Base-by-base conservation (phyloP, 805 yeast genomes). In the Saccharomycopsis selenospora region DNA sequence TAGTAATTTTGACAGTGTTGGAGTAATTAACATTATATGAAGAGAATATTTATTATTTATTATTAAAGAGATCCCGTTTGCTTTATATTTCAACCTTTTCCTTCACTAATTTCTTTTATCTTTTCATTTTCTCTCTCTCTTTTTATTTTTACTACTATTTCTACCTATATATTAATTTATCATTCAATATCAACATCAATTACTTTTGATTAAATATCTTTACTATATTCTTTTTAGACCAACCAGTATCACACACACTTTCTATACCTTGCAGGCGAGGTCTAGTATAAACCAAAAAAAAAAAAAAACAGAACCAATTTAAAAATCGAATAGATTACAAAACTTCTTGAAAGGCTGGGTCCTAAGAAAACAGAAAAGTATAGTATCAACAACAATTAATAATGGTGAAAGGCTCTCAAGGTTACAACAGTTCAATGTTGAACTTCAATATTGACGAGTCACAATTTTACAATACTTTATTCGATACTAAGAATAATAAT, bases 231-330 rank as follows among this genome's bases (percentile, higher is more conserved):
- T 40, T 23, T n/a, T 40, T 24, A 7, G 18, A 10, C 26, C 11
- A 20, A 23, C 33, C 7, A 20, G 11, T 14, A 40, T 10, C 24
- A 20, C 8, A 17, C 36, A 42, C 27, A n/a, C 45, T 46, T 18
- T 38, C 48, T 46, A 45, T 54, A 43, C 56, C 59, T 6, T 18
- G 46, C 46, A 27, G 46, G 46, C 46, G 46, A 43, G 46, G 46
- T 43, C 11, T 43, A 43, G 46, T 23, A 5, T 29, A 24, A 18
- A n/a, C n/a, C n/a, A n/a, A n/a, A n/a, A n/a, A n/a, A n/a, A n/a
- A n/a, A n/a, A n/a, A n/a, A n/a, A n/a, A n/a, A n/a, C n/a, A n/a
- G n/a, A n/a, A n/a, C n/a, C n/a, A n/a, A n/a, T n/a, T n/a, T n/a
- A n/a, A n/a, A n/a, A n/a, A n/a, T n/a, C n/a, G n/a, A n/a, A n/a